Percentiles rank a stretch among this genome's conserved stretches.
Evolutionary conservation across 2,329 filamentous ascomycete species (phyloP).

Genomic region (Graphium sp.): DNA sequence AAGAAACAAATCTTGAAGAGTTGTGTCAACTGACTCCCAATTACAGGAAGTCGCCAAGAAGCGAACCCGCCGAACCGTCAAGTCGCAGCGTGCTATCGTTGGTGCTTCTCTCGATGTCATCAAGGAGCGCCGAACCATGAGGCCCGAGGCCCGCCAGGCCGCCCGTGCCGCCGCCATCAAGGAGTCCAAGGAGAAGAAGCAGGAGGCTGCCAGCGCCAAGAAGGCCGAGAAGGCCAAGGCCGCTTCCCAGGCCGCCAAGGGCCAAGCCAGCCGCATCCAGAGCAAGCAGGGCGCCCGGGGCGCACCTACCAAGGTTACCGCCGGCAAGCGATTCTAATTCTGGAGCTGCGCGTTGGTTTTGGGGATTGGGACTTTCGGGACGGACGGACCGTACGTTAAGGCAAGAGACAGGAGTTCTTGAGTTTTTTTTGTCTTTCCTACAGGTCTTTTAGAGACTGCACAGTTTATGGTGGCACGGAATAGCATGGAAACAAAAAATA

Average conservation of each 20-base stretch:
- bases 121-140: constrained; percentile 93
- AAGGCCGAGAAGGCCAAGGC: constrained; percentile 99
- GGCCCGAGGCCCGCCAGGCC: constrained; percentile 88
- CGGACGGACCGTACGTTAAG: too few species aligned
- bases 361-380: not conserved
- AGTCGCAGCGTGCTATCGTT: constrained; percentile 97
- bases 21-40: constrained; percentile 27
- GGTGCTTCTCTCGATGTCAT: constrained; percentile 99
- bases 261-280: constrained; percentile 62
- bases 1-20: constrained; percentile 2
- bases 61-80: constrained; percentile 93
- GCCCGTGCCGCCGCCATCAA: constrained; percentile 83
- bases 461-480: constrained; percentile 10
- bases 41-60: constrained; percentile 98
- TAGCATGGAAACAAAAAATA: constrained; percentile 9
- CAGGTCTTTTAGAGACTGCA: too few species aligned
- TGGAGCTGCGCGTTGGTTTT: not conserved
- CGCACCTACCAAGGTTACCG: constrained; percentile 66
- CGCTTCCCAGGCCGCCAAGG: constrained; percentile 58
- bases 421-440: constrained; percentile 1
- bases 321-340: constrained; percentile 61
- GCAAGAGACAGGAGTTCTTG: too few species aligned
- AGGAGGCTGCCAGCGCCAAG: constrained; percentile 73
- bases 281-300: constrained; percentile 98
- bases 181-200: constrained; percentile 98